Evolutionary conservation across 2,329 filamentous ascomycete genomes (phyloP).

Genomic region (Colletotrichum camelliae): DNA sequence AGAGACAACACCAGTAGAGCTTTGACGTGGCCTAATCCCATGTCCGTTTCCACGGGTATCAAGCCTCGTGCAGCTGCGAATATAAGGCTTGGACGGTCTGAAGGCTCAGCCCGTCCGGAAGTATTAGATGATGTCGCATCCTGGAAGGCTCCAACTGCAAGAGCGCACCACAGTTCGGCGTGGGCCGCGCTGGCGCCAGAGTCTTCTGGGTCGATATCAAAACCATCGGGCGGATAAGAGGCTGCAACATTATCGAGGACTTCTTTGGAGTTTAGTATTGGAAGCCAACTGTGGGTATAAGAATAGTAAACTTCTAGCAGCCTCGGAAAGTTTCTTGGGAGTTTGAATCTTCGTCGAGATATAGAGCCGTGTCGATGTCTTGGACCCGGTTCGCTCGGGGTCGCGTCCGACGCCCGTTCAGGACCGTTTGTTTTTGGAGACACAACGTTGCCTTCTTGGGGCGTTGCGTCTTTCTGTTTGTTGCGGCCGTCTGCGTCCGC

Average conservation of each 20-base stretch:
- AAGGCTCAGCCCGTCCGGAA: conserved; percentile 26
- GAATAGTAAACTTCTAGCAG: conserved; percentile 77
- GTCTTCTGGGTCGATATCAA: conserved; percentile 29
- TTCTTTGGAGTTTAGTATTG: conserved; percentile 69
- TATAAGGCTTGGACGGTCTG: conserved; percentile 37
- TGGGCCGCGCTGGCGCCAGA: conserved; percentile 44
- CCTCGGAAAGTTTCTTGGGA: conserved; percentile 61
- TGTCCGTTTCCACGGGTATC: conserved; percentile 52
- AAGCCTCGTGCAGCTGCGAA: conserved; percentile 55
- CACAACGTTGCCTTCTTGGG: background rate
- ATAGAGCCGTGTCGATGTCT: conserved; percentile 6
- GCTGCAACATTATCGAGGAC: conserved; percentile 57
- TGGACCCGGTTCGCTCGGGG: background rate
- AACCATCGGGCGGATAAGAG: conserved; percentile 43
- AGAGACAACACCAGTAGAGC: conserved; percentile 65
- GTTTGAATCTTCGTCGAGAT: conserved; percentile 25
- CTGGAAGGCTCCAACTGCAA: conserved; percentile 64
- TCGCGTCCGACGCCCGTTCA: background rate
- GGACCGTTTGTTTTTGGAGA: background rate
- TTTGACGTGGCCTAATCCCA: conserved; percentile 49
- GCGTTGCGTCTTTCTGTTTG: conserved; percentile 6
- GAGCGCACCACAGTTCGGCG: conserved; percentile 64
- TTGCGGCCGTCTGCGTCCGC: conserved; percentile 25
- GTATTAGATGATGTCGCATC: conserved; percentile 35
- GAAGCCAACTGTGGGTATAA: conserved; percentile 79